These are phyloP conservation scores for Rhodomyrtus tomentosa DNA, from an alignment of 345 rosid genomes.

Conservation along the genomic window DNA sequence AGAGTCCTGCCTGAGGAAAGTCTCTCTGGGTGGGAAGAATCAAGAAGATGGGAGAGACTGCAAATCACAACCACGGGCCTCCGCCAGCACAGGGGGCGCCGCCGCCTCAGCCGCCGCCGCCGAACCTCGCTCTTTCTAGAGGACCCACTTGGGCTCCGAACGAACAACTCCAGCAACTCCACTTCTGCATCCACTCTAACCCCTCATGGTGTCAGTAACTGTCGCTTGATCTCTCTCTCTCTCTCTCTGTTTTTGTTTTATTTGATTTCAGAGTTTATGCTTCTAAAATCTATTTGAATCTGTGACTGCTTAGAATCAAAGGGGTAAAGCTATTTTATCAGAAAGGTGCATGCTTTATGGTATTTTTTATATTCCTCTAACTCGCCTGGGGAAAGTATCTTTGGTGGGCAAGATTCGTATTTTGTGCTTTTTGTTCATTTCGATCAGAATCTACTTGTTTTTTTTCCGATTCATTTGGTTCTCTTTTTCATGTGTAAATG, in stretches of 20 bases:
- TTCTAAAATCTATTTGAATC: not conserved
- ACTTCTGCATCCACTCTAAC: conserved; percentile 96
- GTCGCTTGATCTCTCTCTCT: not conserved
- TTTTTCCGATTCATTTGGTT: not conserved
- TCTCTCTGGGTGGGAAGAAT: not conserved
- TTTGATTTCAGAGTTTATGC: not conserved
- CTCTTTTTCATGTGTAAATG: not conserved
- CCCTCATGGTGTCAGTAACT: conserved; percentile 90
- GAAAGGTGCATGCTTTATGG: not conserved
- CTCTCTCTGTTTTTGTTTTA: not conserved
- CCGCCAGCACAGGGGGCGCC: conserved; percentile 25
- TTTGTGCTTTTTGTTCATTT: not conserved
- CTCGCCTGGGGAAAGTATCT: not conserved
- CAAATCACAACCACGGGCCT: conserved; percentile 21
- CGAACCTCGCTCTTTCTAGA: conserved; percentile 29
- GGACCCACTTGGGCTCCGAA: conserved; percentile 75
- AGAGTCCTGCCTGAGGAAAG: not conserved
- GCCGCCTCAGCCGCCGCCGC: conserved; percentile 29
- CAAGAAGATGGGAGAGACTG: conserved; percentile 37
- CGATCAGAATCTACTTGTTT: not conserved
- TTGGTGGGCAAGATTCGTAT: not conserved
- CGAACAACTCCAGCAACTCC: conserved; percentile 86
- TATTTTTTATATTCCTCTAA: not conserved
- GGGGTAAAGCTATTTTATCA: not conserved
- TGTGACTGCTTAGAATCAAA: not conserved